phyloP scores from a whole-genome alignment of 768 basidiomycete species.

The Leucocoprinus sp. region DNA sequence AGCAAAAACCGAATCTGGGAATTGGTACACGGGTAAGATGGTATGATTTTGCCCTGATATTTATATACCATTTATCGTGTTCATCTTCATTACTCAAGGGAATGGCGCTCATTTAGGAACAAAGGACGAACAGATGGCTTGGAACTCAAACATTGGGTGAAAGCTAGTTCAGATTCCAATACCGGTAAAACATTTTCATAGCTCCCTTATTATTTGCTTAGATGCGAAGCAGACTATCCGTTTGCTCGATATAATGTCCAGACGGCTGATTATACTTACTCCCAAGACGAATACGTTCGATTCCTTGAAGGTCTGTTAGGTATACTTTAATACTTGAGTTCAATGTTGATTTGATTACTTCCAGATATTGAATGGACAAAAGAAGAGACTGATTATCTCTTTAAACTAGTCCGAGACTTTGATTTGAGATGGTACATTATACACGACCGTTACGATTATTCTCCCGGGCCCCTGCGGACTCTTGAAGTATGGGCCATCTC shows the following conservation, averaged over 20 bases:
- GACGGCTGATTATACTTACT: conserved; percentile 58
- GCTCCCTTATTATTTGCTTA: neutral
- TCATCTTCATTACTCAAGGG: conserved; percentile 40
- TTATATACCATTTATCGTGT: neutral
- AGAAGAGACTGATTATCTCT: conserved; percentile 92
- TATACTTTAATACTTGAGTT: neutral
- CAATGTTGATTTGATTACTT: neutral
- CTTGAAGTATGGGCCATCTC: conserved; percentile 51
- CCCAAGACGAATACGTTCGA: conserved; percentile 81
- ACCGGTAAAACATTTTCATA: conserved; percentile 35
- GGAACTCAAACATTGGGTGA: conserved; percentile 80
- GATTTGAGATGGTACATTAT: conserved; percentile 88
- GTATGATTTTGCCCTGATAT: conserved; percentile 27
- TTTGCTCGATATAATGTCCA: conserved; percentile 82
- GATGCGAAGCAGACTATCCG: conserved; percentile 46
- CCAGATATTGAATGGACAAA: conserved; percentile 81
- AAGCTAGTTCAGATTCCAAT: conserved; percentile 44
- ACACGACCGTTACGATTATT: conserved; percentile 81
- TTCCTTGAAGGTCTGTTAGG: conserved; percentile 56
- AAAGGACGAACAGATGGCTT: conserved; percentile 58
- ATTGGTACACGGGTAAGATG: conserved; percentile 61
- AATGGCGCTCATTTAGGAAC: conserved; percentile 68
- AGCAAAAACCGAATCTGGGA: conserved; percentile 76
- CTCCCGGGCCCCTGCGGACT: conserved; percentile 41
- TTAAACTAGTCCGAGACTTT: conserved; percentile 69